Conservation (phyloP, 2,329 filamentous ascomycete species). For the Capronia epimyces region DNA sequence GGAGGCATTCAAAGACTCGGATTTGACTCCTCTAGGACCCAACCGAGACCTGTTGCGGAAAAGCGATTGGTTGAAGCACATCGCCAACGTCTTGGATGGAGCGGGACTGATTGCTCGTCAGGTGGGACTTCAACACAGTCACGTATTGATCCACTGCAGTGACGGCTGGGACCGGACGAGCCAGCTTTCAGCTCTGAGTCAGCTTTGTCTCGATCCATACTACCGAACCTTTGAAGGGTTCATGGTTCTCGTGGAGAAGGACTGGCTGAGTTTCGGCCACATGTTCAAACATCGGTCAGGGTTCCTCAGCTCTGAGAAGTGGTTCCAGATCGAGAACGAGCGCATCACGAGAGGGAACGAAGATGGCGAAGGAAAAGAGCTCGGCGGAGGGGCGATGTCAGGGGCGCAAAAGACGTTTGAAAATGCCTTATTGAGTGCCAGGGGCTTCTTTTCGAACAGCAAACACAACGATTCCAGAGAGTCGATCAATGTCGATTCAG, state of each 20-base stretch:
- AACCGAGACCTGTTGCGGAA: constrained; percentile 74
- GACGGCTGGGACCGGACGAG: constrained; percentile 98
- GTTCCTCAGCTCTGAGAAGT: constrained; percentile 82
- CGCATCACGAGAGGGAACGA: constrained; percentile 51
- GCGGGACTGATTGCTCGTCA: constrained; percentile 78
- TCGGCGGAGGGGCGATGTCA: constrained; percentile 35
- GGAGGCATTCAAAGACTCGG: constrained; percentile 85
- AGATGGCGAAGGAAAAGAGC: constrained; percentile 30
- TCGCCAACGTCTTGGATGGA: constrained; percentile 75
- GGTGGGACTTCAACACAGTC: constrained; percentile 85
- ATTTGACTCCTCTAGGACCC: constrained; percentile 75
- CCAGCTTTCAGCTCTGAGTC: constrained; percentile 83
- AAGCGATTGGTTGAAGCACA: constrained; percentile 89
- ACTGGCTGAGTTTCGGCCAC: constrained; percentile 96
- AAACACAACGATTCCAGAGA: constrained; percentile 56
- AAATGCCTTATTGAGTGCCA: constrained; percentile 76
- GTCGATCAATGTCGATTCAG: constrained; percentile 49
- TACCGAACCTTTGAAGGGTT: constrained; percentile 93
- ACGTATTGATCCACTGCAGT: constrained; percentile 94
- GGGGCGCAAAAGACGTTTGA: constrained; percentile 69
- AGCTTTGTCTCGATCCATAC: constrained; percentile 92
- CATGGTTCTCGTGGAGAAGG: constrained; percentile 90
- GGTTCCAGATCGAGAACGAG: constrained; percentile 86
- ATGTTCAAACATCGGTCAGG: constrained; percentile 95
- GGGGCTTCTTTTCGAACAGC: constrained; percentile 77